Base-by-base conservation (phyloP, 805 yeast genomes). In the Candida parachauliodes region DNA sequence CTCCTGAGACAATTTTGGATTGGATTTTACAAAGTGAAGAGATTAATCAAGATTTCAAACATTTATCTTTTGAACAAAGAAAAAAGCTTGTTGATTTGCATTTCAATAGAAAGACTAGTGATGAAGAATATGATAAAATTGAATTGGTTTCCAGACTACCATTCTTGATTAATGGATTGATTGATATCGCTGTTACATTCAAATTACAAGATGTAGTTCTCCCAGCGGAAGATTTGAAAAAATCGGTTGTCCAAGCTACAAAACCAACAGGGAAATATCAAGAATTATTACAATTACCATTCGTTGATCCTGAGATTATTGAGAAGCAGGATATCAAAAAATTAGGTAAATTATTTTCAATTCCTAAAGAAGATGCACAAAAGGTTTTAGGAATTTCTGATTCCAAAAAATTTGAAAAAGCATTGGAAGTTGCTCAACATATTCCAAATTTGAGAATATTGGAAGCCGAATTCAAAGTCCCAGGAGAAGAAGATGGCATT, bases 101-200 rank as follows among this genome's bases (percentile, higher is more conserved):
- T 51, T 60, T 88, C 32, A 61, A 72, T 44, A 74, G 96, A 46
- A 58, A 68, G 32, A 56, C 57, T 20, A 42, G 44, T 39, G 16
- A 57, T 49, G 6, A 57, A 54, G 57, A 64, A 28, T 42, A 56
- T 2, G 63, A 70, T 19, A 77, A 76, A 52, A 68, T 81, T 32
- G 68, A 73, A 42, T 65, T 84, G 18, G 79, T 85, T 6, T 64
- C 86, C 1, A 68, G 75, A 32, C 70, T 84, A 22, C 88, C 89
- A 23, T 69, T 71, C 12, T 65, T 91, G 46, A 62, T 91, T 25
- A 62, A 69, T 23, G 94, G 89, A 0, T 70, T 88, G 48, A 66
- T 88, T 42, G 96, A 87, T 47, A 82, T 93, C 51, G 85, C 95
- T 9, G 69, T 87, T 12, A 77, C 76, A 25, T 89, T 91, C 65